Conservation (phyloP, 192 early-diverging fungal genomes). For the Backusella westeae region DNA sequence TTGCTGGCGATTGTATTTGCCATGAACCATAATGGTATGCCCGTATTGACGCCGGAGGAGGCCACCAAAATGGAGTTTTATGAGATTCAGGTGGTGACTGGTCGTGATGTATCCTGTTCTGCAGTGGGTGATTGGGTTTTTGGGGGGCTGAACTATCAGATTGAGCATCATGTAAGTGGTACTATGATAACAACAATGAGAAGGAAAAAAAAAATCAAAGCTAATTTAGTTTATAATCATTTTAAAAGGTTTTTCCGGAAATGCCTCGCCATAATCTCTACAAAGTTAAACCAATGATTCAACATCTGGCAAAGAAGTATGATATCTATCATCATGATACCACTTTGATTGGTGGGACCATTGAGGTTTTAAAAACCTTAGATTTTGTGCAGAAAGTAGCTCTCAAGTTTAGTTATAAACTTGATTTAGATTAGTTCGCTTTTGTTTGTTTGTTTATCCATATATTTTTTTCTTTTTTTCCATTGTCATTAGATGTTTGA, state of each 20-base stretch:
- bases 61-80: conserved; percentile 70
- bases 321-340: conserved; percentile 10
- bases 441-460: not conserved
- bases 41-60: conserved; percentile 63
- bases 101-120: conserved; percentile 64
- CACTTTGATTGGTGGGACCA: conserved; percentile 16
- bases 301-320: conserved; percentile 34
- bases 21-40: conserved; percentile 86
- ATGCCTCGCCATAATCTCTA: conserved; percentile 73
- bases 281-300: conserved; percentile 58
- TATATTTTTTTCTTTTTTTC: not conserved
- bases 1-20: conserved; percentile 73
- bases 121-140: conserved; percentile 77
- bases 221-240: not conserved
- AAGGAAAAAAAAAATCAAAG: not conserved
- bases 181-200: not conserved
- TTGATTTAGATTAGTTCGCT: conserved; percentile 14
- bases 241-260: conserved; percentile 62
- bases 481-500: not conserved
- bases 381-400: conserved; percentile 29
- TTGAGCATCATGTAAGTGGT: conserved; percentile 74
- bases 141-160: conserved; percentile 81
- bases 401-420: conserved; percentile 26
- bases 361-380: conserved; percentile 30
- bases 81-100: conserved; percentile 71